Base-by-base conservation (phyloP, 202 grass and related monocot species). In the Elaeis oleifera region DNA sequence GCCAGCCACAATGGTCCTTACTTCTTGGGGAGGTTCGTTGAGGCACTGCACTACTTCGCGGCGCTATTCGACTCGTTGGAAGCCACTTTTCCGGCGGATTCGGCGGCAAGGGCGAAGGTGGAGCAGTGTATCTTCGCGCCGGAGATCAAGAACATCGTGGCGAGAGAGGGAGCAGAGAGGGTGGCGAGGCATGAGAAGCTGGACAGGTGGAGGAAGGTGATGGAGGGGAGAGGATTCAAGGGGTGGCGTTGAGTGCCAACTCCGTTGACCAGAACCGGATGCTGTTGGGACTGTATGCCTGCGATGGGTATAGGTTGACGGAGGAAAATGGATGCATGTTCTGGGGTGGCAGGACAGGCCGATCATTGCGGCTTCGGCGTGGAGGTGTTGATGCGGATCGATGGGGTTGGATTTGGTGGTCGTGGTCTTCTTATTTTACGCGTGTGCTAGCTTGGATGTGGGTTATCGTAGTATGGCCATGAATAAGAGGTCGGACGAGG, bases 11-110 rank as follows among this genome's bases (percentile, higher is more conserved):
- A 89, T 13, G 86, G 81, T 0, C 78, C 78, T 3, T 79, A 79
- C 81, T 89, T 89, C 78, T 32, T 89, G 5, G 86, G 86, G 13
- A 81, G 86, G 78, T 89, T 89, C 57, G 23, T 90, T 44, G 86
- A 90, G 60, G 86, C 86, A 5, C 16, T 90, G 59, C 86, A 85
- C 59, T 90, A 85, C 68, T 90, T 85, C 64, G 85, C 86, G 5
- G 86, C 86, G 9, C 79, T 90, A 63, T 90, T 90, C 64, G 86
- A 90, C 56, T 90, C 86, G 18, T 68, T 90, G 15, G 81, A 90
- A 75, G 86, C 81, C 14, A 90, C 86, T 9, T 85, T 85, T 44
- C 86, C 86, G 48, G 59, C 68, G 9, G 78, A 90, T 51, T 90
- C 86, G 1, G 68, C 75, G 2, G 74, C 78, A 9, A 22, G 86